Base-by-base conservation (phyloP, 139 green algal genomes). In the Marvania coccoides region DNA sequence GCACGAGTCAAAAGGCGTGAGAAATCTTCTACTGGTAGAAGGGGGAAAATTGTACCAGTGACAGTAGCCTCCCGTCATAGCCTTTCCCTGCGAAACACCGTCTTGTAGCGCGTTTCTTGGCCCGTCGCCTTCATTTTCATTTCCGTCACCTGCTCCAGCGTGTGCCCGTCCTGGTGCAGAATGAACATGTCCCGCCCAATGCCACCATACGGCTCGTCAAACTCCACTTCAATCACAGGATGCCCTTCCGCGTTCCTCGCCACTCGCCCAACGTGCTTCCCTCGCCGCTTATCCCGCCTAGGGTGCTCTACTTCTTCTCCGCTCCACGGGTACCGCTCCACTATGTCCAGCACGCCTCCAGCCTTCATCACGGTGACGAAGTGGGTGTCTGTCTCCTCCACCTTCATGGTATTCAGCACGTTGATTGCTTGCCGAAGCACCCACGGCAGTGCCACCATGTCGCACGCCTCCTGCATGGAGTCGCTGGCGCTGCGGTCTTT, bases 371-470 rank as follows among this genome's bases (percentile, higher is more conserved):
- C 63, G 7, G 71, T 79, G 2, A 34, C 28, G 42, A 82, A 82
- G 26, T 30, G 33, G 10, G 33, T 15, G 1, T 35, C 24, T 2
- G 30, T 39, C 39, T 82, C 75, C 33, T 65, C 29, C 29, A 80
- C 62, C 51, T 79, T 69, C 26, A 81, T 55, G 5, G 28, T 59
- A 15, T 77, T 70, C 0, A 82, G 30, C 23, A 82, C 46, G 14
- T 3, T 40, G 1, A 82, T 10, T 5, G 72, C 76, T 34, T 64
- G 48, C 2, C 72, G 46, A 13, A 82, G 58, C 19, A 77, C 33
- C 61, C 61, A 81, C 13, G 74, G 60, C 28, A 82, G 61, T 15
- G 57, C 46, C 33, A 81, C 72, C 30, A 81, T 54, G n/a, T 81
- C 76, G 34, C 57, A 77, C 0, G 75, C 75, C 14, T 80, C 26